These are phyloP conservation scores for Raffaelea arxii DNA, from an alignment of 2,329 filamentous ascomycete genomes.

Conservation along the genomic window DNA sequence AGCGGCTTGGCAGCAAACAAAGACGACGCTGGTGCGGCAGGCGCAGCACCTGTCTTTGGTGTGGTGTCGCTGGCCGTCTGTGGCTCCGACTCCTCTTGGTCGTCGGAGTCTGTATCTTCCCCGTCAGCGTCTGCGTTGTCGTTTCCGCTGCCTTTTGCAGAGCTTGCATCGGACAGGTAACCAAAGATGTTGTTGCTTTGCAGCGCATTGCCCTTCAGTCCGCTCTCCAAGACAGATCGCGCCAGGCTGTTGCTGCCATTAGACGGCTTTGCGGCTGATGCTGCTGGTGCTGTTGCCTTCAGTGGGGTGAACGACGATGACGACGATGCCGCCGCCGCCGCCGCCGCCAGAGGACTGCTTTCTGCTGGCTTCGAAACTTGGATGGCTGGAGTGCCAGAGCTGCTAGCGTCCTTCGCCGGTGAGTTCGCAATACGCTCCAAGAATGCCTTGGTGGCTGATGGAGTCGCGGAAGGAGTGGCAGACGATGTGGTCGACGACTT, in stretches of 20 bases:
- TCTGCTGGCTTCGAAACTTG: conserved; percentile 14
- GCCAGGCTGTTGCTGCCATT: conserved; percentile 27
- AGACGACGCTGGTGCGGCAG: conserved; percentile 23
- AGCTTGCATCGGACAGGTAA: conserved; percentile 48
- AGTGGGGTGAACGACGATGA: conserved; percentile 19
- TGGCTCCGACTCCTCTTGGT: conserved; percentile 31
- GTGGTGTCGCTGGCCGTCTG: conserved; percentile 32
- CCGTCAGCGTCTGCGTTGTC: conserved; percentile 30
- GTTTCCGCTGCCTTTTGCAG: conserved; percentile 42
- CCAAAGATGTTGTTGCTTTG: conserved; percentile 48
- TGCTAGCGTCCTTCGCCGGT: conserved; percentile 23
- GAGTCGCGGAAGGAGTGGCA: conserved; percentile 17
- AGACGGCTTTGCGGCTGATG: conserved; percentile 21
- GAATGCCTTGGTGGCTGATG: conserved; percentile 44
- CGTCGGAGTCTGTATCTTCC: conserved; percentile 28
- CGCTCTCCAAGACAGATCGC: conserved; percentile 30
- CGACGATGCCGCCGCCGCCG: conserved; percentile 14
- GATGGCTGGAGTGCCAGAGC: conserved; percentile 11
- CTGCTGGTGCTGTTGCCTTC: conserved; percentile 20
- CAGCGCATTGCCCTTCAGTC: conserved; percentile 12
- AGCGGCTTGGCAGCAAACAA: conserved; percentile 22
- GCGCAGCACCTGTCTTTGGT: no score
- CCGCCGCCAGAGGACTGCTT: no score
- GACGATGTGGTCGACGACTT: conserved; percentile 23
- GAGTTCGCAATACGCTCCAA: conserved; percentile 50